Evolutionary conservation across 2,329 filamentous ascomycete species (phyloP).

Genomic region (Paraconiothyrium brasiliense): DNA sequence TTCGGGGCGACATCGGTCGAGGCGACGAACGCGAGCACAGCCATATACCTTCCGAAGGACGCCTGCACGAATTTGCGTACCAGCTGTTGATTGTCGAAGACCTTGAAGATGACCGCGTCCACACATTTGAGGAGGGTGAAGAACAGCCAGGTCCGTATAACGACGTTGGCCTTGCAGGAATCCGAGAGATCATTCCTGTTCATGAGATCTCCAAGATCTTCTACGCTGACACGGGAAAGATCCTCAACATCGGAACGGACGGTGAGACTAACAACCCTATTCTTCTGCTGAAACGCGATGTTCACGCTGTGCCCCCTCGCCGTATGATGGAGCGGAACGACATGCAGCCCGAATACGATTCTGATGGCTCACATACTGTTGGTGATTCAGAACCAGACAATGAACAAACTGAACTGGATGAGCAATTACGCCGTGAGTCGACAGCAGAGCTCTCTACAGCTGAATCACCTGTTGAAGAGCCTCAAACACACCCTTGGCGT

Average conservation of each 20-base stretch:
- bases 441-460: constrained; percentile 32
- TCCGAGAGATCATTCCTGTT: constrained; percentile 73
- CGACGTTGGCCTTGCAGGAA: constrained; percentile 68
- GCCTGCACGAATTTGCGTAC: constrained; percentile 75
- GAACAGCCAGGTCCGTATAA: constrained; percentile 67
- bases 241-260: constrained; percentile 81
- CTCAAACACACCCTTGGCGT: constrained; percentile 59
- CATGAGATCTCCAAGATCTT: constrained; percentile 89
- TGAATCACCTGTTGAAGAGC: constrained; percentile 21
- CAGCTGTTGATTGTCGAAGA: constrained; percentile 86
- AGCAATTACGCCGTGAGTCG: constrained; percentile 56
- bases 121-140: constrained; percentile 70
- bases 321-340: constrained; percentile 62
- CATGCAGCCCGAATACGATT: constrained; percentile 38
- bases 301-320: constrained; percentile 69
- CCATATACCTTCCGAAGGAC: constrained; percentile 54
- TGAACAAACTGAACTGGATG: constrained; percentile 57
- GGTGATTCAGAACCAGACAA: constrained; percentile 37
- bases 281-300: constrained; percentile 76
- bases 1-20: constrained; percentile 25
- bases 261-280: constrained; percentile 77
- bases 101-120: constrained; percentile 74
- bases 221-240: constrained; percentile 89
- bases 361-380: constrained; percentile 52
- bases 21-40: constrained; percentile 28